A percentile compares a stretch with the other conserved stretches of the same genome.
These are phyloP conservation scores for Carex arenaria DNA, from an alignment of 202 grass and related monocot genomes.

Conservation along the genomic window DNA sequence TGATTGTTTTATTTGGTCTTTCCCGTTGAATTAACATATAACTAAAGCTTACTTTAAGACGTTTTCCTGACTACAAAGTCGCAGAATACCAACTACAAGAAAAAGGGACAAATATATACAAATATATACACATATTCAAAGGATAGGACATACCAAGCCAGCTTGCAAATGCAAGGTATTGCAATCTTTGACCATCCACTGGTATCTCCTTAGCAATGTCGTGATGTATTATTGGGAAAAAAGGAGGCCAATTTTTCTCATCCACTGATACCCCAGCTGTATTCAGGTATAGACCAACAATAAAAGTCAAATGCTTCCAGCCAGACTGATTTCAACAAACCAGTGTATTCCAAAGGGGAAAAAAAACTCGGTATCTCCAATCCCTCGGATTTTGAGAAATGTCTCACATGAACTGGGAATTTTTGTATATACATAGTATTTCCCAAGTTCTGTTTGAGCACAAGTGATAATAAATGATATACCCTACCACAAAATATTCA, in stretches of 20 bases:
- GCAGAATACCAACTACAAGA: not conserved
- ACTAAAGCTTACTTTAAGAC: not conserved
- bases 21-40: not conserved
- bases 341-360: not conserved
- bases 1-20: not conserved
- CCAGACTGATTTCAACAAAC: not conserved
- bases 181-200: slow-evolving; percentile 66
- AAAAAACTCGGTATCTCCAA: not conserved
- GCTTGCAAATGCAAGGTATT: slow-evolving; percentile 75
- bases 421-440: not conserved
- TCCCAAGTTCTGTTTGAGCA: not conserved
- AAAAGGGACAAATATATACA: not conserved
- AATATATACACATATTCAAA: too few species aligned
- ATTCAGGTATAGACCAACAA: not conserved
- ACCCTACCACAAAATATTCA: not conserved
- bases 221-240: slow-evolving; percentile 76
- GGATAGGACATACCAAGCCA: slow-evolving; percentile 53
- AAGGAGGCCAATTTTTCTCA: slow-evolving; percentile 83
- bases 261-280: slow-evolving; percentile 63
- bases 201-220: slow-evolving; percentile 88
- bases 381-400: not conserved
- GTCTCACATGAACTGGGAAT: not conserved
- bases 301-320: not conserved
- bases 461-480: not conserved
- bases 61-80: not conserved